phyloP scores from a whole-genome alignment of 176 grass and related monocot species.

The Oropetium thomaeum region DNA sequence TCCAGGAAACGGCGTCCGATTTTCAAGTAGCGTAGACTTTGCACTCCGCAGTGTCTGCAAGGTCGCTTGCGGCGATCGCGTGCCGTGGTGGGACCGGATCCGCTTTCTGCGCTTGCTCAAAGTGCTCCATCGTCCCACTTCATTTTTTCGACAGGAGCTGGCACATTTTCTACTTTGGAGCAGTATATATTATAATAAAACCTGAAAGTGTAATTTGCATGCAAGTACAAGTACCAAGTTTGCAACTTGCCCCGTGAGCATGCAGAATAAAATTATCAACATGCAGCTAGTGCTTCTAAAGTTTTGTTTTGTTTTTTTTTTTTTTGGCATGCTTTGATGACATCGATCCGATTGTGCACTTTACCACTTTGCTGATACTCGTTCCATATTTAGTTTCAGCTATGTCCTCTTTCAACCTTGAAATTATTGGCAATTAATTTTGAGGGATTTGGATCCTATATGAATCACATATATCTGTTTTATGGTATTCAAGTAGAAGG shows the following conservation, averaged over 20 bases:
- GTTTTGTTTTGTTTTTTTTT: too few species aligned
- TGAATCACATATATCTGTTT: too few species aligned
- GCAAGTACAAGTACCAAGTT: not conserved
- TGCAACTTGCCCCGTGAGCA: not conserved
- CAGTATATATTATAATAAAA: not conserved
- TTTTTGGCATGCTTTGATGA: slow-evolving; percentile 16
- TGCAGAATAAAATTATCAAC: not conserved
- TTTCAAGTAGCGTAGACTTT: not conserved
- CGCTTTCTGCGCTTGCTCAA: slow-evolving; percentile 20
- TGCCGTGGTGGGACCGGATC: slow-evolving; percentile 25
- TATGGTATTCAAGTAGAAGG: too few species aligned
- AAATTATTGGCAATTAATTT: too few species aligned
- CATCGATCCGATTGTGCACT: not conserved
- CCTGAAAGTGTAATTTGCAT: not conserved
- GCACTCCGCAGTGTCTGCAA: not conserved
- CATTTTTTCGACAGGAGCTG: not conserved
- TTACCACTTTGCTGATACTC: not conserved
- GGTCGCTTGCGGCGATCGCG: not conserved
- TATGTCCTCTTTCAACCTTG: too few species aligned
- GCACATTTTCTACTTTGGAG: not conserved
- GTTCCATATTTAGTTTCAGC: not conserved
- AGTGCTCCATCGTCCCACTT: not conserved
- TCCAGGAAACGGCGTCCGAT: slow-evolving; percentile 8
- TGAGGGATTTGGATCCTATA: too few species aligned
- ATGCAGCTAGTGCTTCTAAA: too few species aligned